Percentiles rank a stretch among this genome's conserved stretches.
Evolutionary conservation across 78 protist genomes (phyloP).

Genomic region (slime mould (Dictyostelium discoideum)): DNA sequence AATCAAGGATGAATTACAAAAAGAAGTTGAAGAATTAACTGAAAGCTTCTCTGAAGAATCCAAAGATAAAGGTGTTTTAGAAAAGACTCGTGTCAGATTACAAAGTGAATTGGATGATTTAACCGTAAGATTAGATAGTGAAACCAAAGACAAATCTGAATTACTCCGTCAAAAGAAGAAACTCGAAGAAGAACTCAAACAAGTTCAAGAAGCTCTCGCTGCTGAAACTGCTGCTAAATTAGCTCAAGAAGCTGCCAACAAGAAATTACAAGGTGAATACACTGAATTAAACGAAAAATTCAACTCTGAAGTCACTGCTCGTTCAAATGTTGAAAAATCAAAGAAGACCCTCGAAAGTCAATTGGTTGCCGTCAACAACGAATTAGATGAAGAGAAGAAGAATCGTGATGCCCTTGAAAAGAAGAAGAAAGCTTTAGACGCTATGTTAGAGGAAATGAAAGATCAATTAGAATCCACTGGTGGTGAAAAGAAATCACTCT

Average conservation of each 20-base stretch:
- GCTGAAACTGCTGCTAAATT: conserved; percentile 60
- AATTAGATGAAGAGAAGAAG: conserved; percentile 69
- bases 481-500: conserved; percentile 78
- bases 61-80: conserved; percentile 83
- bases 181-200: conserved; percentile 78
- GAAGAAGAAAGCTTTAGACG: conserved; percentile 76
- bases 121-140: conserved; percentile 49
- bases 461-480: conserved; percentile 71
- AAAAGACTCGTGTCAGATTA: conserved; percentile 76
- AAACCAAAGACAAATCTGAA: conserved; percentile 60
- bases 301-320: conserved; percentile 23
- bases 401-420: conserved; percentile 62
- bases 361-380: conserved; percentile 49
- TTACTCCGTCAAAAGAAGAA: conserved; percentile 76
- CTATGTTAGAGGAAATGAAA: conserved; percentile 72
- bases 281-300: conserved; percentile 76
- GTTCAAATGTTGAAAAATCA: conserved; percentile 51
- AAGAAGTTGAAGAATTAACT: conserved; percentile 80
- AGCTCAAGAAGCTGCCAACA: conserved; percentile 74
- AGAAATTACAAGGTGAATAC: conserved; percentile 78
- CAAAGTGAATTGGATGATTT: conserved; percentile 75
- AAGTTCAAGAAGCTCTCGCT: conserved; percentile 61
- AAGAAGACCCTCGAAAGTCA: conserved; percentile 71
- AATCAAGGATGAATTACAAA: conserved; percentile 64
- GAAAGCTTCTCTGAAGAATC: conserved; percentile 55